Evolutionary conservation across 371 early-diverging fungal species (phyloP).

Genomic region (Mortierella sp.): DNA sequence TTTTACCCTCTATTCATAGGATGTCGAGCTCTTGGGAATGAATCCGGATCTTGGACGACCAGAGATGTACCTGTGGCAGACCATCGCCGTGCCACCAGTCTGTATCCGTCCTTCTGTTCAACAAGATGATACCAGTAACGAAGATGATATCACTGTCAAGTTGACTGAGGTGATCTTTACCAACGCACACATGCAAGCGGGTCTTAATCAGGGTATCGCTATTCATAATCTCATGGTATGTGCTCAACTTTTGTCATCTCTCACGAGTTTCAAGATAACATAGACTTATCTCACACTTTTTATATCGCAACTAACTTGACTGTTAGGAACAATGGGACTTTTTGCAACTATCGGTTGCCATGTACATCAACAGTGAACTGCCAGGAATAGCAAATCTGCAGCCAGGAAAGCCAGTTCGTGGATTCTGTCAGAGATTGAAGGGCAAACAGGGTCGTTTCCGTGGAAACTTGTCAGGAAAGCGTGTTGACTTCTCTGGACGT

Average conservation of each 20-base stretch:
- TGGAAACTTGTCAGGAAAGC: constrained; percentile 99
- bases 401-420: constrained; percentile 84
- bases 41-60: constrained; percentile 89
- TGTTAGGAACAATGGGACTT: constrained; percentile 97
- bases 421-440: constrained; percentile 98
- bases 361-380: constrained; percentile 97
- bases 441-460: constrained; percentile 99
- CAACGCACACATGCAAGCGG: constrained; percentile 88
- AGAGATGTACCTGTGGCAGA: constrained; percentile 93
- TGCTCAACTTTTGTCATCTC: background rate
- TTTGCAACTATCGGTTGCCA: constrained; percentile 94
- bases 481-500: constrained; percentile 99
- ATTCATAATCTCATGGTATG: constrained; percentile 76
- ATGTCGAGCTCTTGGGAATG: constrained; percentile 95
- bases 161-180: constrained; percentile 96
- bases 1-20: constrained; percentile 54
- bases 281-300: too few species aligned
- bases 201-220: constrained; percentile 87
- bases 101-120: constrained; percentile 98
- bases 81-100: constrained; percentile 96
- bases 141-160: constrained; percentile 99
- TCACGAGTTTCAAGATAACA: too few species aligned
- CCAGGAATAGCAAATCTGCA: constrained; percentile 80
- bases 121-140: constrained; percentile 95
- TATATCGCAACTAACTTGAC: too few species aligned